Evolutionary conservation across 1,139 yeast genomes (phyloP).

Genomic region (Kurtzmaniella quercitrusa): DNA sequence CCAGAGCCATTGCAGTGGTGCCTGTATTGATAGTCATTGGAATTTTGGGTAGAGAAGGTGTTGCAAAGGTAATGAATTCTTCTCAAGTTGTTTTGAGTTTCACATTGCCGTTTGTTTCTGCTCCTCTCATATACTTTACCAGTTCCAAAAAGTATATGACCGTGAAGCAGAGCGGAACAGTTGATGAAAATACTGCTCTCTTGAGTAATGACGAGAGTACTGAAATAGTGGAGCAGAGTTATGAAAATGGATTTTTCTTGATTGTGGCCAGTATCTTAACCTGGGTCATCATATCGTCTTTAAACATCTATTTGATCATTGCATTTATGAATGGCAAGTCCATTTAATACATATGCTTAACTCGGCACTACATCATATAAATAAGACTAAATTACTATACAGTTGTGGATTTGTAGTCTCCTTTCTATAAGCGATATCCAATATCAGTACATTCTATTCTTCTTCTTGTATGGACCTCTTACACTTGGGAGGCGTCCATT

Average conservation of each 20-base stretch:
- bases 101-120: constrained; percentile 68
- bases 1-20: constrained; percentile 66
- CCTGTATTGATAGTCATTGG: constrained; percentile 66
- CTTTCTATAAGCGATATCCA: constrained; percentile 1
- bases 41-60: constrained; percentile 66
- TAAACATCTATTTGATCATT: constrained; percentile 68
- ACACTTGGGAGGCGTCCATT: constrained; percentile 38
- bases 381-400: constrained; percentile 3
- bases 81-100: constrained; percentile 72
- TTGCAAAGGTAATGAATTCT: constrained; percentile 64
- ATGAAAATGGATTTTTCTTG: constrained; percentile 63
- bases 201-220: constrained; percentile 8
- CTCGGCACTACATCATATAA: constrained; percentile 2
- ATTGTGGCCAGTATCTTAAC: constrained; percentile 54
- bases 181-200: constrained; percentile 18
- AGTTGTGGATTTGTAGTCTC: constrained; percentile 8
- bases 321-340: constrained; percentile 72
- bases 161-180: constrained; percentile 29
- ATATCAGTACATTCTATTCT: constrained; percentile 16
- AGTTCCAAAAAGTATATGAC: constrained; percentile 56
- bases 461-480: constrained; percentile 40
- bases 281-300: constrained; percentile 67
- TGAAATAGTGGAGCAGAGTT: constrained; percentile 20
- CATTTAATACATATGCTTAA: constrained; percentile 25
- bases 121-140: constrained; percentile 72